Evolutionary conservation across 768 basidiomycete genomes (phyloP).

Genomic region (Boletellus sp.): DNA sequence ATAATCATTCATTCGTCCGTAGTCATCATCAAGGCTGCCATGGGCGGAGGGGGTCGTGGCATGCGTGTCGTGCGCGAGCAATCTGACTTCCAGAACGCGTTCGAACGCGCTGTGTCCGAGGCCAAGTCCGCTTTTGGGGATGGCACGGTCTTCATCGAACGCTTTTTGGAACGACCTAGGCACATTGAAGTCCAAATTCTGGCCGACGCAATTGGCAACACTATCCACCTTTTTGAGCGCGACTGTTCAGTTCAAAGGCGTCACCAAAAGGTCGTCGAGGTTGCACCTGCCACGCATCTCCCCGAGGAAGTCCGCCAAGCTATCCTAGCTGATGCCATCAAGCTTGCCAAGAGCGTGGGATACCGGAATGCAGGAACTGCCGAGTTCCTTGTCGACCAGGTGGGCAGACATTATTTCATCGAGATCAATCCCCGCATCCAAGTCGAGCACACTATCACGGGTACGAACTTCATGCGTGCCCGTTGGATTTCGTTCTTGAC

Average conservation of each 20-base stretch:
- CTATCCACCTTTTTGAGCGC: conserved; percentile 97
- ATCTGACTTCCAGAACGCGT: conserved; percentile 83
- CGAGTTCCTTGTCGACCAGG: conserved; percentile 96
- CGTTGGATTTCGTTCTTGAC: not conserved
- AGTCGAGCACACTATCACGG: conserved; percentile 99
- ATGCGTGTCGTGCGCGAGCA: conserved; percentile 98
- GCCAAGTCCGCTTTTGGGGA: conserved; percentile 97
- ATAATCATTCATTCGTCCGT: conserved; percentile 14
- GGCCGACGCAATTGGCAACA: conserved; percentile 89
- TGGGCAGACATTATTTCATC: conserved; percentile 97
- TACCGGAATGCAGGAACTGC: conserved; percentile 98
- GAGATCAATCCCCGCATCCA: conserved; percentile 99
- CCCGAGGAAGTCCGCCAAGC: conserved; percentile 87
- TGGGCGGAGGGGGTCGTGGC: conserved; percentile 98
- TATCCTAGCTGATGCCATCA: conserved; percentile 88
- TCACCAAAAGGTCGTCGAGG: conserved; percentile 99
- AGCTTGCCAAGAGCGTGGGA: conserved; percentile 86
- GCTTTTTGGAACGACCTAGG: conserved; percentile 92
- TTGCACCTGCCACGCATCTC: conserved; percentile 93
- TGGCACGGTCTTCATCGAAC: conserved; percentile 98
- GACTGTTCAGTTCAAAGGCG: conserved; percentile 98
- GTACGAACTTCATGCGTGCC: conserved; percentile 38
- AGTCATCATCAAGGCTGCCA: conserved; percentile 99
- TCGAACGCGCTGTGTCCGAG: conserved; percentile 90
- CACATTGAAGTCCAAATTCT: conserved; percentile 98